A percentile compares a stretch with the other conserved stretches of the same genome.
phyloP scores from a whole-genome alignment of 2,329 filamentous ascomycete species.

The Paecilomyces formosus region DNA sequence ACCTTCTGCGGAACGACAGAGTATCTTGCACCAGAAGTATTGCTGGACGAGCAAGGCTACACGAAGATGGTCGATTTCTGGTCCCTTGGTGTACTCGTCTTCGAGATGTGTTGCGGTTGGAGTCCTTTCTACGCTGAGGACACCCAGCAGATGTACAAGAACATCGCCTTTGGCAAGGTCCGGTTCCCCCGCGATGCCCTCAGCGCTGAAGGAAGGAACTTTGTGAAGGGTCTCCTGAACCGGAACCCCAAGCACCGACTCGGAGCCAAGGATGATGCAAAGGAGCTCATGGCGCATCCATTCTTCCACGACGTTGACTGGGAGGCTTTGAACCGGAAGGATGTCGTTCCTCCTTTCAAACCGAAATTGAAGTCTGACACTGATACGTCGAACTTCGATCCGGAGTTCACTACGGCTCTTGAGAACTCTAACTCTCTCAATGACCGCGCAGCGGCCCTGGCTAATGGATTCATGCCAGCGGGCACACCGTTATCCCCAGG shows the following conservation, averaged over 20 bases:
- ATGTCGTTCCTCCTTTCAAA: slow-evolving; percentile 94
- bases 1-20: slow-evolving; percentile 98
- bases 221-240: slow-evolving; percentile 95
- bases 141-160: slow-evolving; percentile 99
- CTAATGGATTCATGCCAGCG: slow-evolving; percentile 70
- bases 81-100: slow-evolving; percentile 94
- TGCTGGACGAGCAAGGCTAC: slow-evolving; percentile 93
- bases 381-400: slow-evolving; percentile 97
- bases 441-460: slow-evolving; percentile 78
- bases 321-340: slow-evolving; percentile 79
- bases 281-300: slow-evolving; percentile 85
- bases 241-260: slow-evolving; percentile 93
- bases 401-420: slow-evolving; percentile 93
- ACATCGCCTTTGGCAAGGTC: slow-evolving; percentile 98
- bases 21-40: slow-evolving; percentile 89
- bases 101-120: slow-evolving; percentile 99
- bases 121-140: slow-evolving; percentile 98
- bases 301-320: slow-evolving; percentile 96
- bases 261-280: slow-evolving; percentile 82
- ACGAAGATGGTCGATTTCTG: slow-evolving; percentile 99
- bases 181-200: slow-evolving; percentile 91
- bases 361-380: slow-evolving; percentile 93
- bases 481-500: slow-evolving; percentile 91
- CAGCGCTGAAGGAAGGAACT: slow-evolving; percentile 90
- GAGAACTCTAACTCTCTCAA: slow-evolving; percentile 83